Evolutionary conservation across 23 red algal genomes (phyloP).

Genomic region (Agarophyton chilense): DNA sequence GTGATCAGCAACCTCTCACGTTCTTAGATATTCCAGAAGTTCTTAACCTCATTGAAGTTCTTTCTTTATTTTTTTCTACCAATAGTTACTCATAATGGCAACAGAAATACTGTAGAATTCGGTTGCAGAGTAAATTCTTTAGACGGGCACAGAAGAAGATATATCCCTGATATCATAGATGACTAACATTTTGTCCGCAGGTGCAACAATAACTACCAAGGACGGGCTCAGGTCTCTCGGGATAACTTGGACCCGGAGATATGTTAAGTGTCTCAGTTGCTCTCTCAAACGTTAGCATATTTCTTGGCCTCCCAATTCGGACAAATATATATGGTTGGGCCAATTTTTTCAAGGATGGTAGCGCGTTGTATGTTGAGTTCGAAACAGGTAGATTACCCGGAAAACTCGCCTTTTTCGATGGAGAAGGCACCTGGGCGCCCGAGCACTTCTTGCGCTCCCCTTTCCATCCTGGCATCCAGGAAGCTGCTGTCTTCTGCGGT

Average conservation of each 20-base stretch:
- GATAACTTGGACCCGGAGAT: background rate
- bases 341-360: background rate
- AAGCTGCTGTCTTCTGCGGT: background rate
- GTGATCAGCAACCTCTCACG: slow-evolving; percentile 43
- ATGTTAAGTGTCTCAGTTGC: slow-evolving; percentile 3
- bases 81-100: slow-evolving; percentile 1
- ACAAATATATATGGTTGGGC: background rate
- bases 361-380: background rate
- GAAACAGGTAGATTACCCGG: background rate
- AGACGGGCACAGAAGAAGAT: background rate
- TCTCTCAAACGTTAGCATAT: slow-evolving; percentile 19
- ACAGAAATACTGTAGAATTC: background rate
- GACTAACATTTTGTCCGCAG: background rate
- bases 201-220: slow-evolving; percentile 16
- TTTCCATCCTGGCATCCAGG: background rate
- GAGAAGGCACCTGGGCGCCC: background rate
- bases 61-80: slow-evolving; percentile 53
- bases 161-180: background rate
- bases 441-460: background rate
- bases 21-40: slow-evolving; percentile 41
- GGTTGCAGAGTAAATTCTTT: background rate
- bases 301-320: slow-evolving; percentile 4
- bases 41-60: slow-evolving; percentile 9
- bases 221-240: background rate
- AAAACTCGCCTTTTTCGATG: background rate